These are phyloP conservation scores for Talaromyces sp. DNA, from an alignment of 2,329 filamentous ascomycete genomes.

Conservation along the genomic window DNA sequence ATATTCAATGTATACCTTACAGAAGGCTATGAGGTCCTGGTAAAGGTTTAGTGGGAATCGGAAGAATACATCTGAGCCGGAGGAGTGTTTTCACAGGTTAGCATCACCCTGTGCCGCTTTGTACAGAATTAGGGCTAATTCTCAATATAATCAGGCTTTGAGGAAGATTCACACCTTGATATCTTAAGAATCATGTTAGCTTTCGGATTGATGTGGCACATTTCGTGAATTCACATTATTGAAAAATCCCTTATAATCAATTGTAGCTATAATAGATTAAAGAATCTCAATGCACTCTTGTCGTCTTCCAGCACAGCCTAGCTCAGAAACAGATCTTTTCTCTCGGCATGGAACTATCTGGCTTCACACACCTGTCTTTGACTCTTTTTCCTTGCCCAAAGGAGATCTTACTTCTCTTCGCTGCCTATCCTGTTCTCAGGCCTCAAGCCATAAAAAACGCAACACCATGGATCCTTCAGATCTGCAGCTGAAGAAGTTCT, in stretches of 20 bases:
- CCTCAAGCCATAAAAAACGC: background rate
- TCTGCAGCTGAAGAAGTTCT: background rate
- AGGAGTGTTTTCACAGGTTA: background rate
- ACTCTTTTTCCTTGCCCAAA: background rate
- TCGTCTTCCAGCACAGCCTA: background rate
- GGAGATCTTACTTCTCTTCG: background rate
- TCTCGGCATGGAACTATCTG: background rate
- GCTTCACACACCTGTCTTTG: background rate
- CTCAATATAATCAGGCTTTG: background rate
- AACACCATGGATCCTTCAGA: background rate
- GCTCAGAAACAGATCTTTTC: background rate
- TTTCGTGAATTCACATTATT: background rate
- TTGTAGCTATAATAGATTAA: background rate
- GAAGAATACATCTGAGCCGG: background rate
- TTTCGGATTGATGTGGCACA: background rate
- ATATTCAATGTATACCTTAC: background rate
- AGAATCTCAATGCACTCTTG: background rate
- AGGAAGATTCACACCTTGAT: background rate
- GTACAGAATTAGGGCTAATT: background rate
- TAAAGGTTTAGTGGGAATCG: too few relatives aligned
- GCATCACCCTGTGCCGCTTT: background rate
- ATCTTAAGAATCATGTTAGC: background rate
- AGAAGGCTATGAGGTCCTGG: background rate
- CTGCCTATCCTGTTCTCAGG: background rate
- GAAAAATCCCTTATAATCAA: background rate